Conservation (phyloP, 2,329 filamentous ascomycete species). For the Fusarium phyllophilum region DNA sequence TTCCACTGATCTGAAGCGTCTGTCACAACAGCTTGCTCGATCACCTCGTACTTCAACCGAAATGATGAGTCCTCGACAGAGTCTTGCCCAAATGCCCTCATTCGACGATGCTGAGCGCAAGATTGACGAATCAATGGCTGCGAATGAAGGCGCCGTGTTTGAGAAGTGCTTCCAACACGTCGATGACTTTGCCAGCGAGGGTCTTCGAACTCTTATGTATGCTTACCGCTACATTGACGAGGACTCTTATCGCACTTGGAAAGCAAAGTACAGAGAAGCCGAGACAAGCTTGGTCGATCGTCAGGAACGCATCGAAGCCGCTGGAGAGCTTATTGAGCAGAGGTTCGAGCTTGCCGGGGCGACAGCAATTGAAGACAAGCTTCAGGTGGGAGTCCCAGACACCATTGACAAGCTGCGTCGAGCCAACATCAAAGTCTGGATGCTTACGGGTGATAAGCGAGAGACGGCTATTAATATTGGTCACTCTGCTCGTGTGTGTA, state of each 20-base stretch:
- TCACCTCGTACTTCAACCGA: conserved; percentile 45
- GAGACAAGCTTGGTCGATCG: conserved; percentile 85
- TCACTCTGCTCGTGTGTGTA: conserved; percentile 83
- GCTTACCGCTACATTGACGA: conserved; percentile 82
- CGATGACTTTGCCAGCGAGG: conserved; percentile 88
- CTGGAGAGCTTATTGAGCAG: conserved; percentile 83
- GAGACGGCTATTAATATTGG: conserved; percentile 95
- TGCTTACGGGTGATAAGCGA: conserved; percentile 93
- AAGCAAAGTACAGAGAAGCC: conserved; percentile 79
- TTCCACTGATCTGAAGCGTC: conserved; percentile 44
- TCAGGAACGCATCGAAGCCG: conserved; percentile 81
- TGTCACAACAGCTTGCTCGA: conserved; percentile 44
- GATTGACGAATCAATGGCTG: conserved; percentile 68
- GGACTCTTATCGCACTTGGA: conserved; percentile 80
- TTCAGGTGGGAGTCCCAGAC: conserved; percentile 89
- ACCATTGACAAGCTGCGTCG: conserved; percentile 89
- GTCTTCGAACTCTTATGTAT: conserved; percentile 86
- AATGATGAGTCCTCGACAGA: conserved; percentile 39
- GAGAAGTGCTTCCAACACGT: conserved; percentile 90
- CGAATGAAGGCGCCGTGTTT: conserved; percentile 74
- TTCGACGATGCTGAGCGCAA: conserved; percentile 59
- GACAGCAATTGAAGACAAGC: conserved; percentile 92
- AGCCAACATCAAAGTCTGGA: conserved; percentile 95
- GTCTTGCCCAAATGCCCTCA: conserved; percentile 36
- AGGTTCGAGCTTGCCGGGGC: conserved; percentile 85